Conservation (phyloP, 345 rosid genomes). For the Eucalyptus leucophloia region DNA sequence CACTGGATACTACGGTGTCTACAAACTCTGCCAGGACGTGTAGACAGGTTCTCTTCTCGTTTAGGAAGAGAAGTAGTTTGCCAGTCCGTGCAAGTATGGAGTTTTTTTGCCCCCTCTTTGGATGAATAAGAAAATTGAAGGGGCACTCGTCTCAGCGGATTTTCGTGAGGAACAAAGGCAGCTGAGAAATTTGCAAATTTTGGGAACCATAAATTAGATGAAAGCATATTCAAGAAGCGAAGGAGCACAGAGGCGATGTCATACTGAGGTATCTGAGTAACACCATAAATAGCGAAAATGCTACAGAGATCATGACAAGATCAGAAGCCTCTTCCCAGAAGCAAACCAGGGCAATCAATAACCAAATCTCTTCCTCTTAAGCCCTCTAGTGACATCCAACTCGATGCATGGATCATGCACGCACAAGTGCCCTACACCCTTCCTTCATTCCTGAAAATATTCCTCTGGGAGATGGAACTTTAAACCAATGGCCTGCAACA, state of each 20-base stretch:
- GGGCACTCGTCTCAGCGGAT: background rate
- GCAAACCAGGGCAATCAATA: background rate
- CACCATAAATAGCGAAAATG: background rate
- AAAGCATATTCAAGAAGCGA: background rate
- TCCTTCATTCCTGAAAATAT: constrained; percentile 25
- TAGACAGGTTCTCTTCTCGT: background rate
- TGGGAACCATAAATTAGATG: background rate
- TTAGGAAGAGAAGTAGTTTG: background rate
- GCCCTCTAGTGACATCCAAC: background rate
- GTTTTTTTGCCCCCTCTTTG: background rate
- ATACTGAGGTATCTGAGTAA: background rate
- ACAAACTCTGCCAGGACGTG: background rate
- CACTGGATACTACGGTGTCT: background rate
- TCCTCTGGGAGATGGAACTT: constrained; percentile 75
- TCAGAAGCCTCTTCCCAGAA: background rate
- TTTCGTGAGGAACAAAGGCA: background rate
- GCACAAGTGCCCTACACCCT: background rate
- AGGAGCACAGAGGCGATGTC: background rate
- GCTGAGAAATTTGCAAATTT: background rate
- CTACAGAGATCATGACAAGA: background rate
- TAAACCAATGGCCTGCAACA: constrained; percentile 61
- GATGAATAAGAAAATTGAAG: background rate
- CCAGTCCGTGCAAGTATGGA: background rate
- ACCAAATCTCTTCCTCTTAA: background rate
- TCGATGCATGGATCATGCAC: background rate